phyloP scores from a whole-genome alignment of 2,329 filamentous ascomycete genomes.

The Lachnellula subtilissima region DNA sequence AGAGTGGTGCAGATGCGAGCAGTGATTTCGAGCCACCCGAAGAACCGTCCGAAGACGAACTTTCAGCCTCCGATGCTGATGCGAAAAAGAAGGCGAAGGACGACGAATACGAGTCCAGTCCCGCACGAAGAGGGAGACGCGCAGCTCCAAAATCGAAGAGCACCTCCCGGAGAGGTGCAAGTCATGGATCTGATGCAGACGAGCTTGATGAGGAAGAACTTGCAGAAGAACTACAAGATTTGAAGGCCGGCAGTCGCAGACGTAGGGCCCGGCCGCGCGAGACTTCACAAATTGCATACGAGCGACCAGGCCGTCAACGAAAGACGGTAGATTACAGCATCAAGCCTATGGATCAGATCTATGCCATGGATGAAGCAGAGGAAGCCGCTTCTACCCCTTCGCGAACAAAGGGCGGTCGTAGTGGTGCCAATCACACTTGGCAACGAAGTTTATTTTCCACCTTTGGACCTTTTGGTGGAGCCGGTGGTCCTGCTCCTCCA shows the following conservation, averaged over 20 bases:
- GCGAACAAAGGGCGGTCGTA: slow-evolving; percentile 61
- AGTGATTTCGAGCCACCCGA: slow-evolving; percentile 33
- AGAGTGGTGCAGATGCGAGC: slow-evolving; percentile 24
- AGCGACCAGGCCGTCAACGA: slow-evolving; percentile 47
- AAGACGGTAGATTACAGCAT: slow-evolving; percentile 83
- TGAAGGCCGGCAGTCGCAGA: slow-evolving; percentile 44
- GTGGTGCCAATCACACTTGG: slow-evolving; percentile 44
- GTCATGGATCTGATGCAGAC: slow-evolving; percentile 47
- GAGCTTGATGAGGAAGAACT: slow-evolving; percentile 60
- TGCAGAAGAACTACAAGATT: slow-evolving; percentile 60
- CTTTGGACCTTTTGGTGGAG: slow-evolving; percentile 88
- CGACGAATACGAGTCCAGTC: slow-evolving; percentile 44
- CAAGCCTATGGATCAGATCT: slow-evolving; percentile 65
- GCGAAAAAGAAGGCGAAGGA: slow-evolving; percentile 33
- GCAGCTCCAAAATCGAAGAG: slow-evolving; percentile 39
- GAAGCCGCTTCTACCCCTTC: slow-evolving; percentile 64
- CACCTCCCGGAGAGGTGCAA: slow-evolving; percentile 42
- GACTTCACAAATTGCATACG: slow-evolving; percentile 53
- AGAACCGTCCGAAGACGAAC: slow-evolving; percentile 43
- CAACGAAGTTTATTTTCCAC: slow-evolving; percentile 84
- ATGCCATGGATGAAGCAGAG: slow-evolving; percentile 69
- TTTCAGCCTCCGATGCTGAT: slow-evolving; percentile 43
- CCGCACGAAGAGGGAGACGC: slow-evolving; percentile 46
- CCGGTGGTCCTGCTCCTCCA: slow-evolving; percentile 52
- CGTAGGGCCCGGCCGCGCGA: slow-evolving; percentile 37